Conservation (phyloP, 306 rosid species). For the Hippophae gyantsensis region DNA sequence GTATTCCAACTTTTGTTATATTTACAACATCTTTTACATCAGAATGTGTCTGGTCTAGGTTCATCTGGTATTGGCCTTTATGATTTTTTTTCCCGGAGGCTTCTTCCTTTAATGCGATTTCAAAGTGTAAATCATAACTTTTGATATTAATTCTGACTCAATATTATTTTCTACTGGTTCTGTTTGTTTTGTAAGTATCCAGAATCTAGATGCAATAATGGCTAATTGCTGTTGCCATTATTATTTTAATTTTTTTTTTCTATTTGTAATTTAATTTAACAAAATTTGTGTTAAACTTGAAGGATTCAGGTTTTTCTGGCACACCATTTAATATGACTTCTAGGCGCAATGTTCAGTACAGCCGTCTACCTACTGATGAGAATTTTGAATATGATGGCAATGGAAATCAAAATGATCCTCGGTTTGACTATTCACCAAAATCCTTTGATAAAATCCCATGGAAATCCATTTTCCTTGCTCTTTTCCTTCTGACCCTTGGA, state of each 20-base stretch:
- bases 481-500: conserved; percentile 69
- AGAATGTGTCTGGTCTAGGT: no score
- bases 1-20: no score
- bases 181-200: no score
- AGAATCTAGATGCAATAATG: not conserved
- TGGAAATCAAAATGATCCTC: conserved; percentile 49
- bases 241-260: not conserved
- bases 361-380: conserved; percentile 52
- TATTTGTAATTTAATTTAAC: conserved; percentile 8
- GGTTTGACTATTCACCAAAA: conserved; percentile 80
- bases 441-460: conserved; percentile 77
- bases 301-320: conserved; percentile 10
- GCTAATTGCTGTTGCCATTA: not conserved
- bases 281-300: conserved; percentile 6
- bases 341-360: conserved; percentile 54
- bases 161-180: no score
- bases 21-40: no score
- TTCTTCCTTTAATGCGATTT: no score
- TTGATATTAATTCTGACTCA: no score
- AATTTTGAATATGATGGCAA: conserved; percentile 28
- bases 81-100: no score
- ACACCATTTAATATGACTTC: conserved; percentile 40
- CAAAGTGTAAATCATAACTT: no score
- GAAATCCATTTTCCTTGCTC: conserved; percentile 86
- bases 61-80: no score